Evolutionary conservation across 495 filamentous ascomycete species (phyloP).

Genomic region (Aspergillus biplanus): DNA sequence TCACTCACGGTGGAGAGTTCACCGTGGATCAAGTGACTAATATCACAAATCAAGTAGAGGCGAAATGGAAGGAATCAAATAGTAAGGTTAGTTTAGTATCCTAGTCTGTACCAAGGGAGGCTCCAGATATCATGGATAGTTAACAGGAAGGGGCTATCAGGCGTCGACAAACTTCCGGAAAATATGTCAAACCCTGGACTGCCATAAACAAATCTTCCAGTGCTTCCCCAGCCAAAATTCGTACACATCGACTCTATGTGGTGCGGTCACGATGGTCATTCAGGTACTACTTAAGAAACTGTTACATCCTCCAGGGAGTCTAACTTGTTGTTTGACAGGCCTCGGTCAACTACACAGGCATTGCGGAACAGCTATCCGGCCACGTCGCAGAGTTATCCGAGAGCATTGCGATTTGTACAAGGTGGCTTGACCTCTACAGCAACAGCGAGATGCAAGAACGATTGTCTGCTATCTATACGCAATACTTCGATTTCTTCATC

Average conservation of each 20-base stretch:
- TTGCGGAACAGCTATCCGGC: slow-evolving; percentile 1
- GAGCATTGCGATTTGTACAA: neutral
- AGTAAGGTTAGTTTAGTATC: neutral
- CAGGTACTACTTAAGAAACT: neutral
- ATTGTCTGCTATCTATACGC: slow-evolving; percentile 2
- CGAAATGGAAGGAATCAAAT: neutral
- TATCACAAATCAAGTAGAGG: neutral
- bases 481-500: slow-evolving; percentile 9
- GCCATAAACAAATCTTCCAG: slow-evolving; percentile 5
- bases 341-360: slow-evolving; percentile 1
- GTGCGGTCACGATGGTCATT: slow-evolving; percentile 1
- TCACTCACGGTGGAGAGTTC: neutral
- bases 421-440: neutral
- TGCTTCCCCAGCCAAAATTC: neutral
- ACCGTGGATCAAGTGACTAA: neutral
- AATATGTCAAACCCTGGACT: slow-evolving; percentile 2
- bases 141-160: neutral
- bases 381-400: neutral
- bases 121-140: neutral
- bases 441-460: neutral
- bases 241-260: slow-evolving; percentile 4
- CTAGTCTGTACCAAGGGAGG: neutral
- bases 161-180: slow-evolving; percentile 1
- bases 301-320: neutral
- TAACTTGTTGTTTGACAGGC: neutral